Conservation (phyloP, 2,329 filamentous ascomycete genomes). For the Fusarium sp. region DNA sequence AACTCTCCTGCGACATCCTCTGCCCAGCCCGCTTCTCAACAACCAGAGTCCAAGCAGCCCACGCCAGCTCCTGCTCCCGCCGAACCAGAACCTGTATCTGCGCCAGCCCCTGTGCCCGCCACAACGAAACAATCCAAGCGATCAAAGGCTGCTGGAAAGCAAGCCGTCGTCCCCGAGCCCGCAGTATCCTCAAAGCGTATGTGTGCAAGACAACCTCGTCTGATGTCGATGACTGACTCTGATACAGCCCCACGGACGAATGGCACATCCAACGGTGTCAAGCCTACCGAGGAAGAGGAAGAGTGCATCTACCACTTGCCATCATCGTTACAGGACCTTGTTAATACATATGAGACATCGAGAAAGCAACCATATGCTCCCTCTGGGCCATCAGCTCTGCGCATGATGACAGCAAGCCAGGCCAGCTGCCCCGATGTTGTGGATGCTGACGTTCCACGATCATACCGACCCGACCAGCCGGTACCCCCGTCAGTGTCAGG, state of each 20-base stretch:
- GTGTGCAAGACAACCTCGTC: background rate
- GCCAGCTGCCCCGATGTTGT: slow-evolving; percentile 76
- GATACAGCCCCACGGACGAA: slow-evolving; percentile 59
- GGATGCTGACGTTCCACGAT: slow-evolving; percentile 84
- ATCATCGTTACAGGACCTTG: slow-evolving; percentile 85
- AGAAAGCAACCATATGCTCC: slow-evolving; percentile 74
- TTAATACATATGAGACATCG: slow-evolving; percentile 89
- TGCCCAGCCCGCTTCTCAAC: slow-evolving; percentile 58
- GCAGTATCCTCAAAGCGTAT: slow-evolving; percentile 60
- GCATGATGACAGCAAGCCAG: slow-evolving; percentile 81
- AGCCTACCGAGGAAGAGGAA: slow-evolving; percentile 62
- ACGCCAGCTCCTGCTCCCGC: slow-evolving; percentile 44
- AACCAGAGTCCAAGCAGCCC: slow-evolving; percentile 50
- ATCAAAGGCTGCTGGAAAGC: slow-evolving; percentile 59
- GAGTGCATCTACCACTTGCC: slow-evolving; percentile 95
- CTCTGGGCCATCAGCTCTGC: slow-evolving; percentile 73
- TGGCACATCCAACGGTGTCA: slow-evolving; percentile 63
- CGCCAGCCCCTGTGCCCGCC: slow-evolving; percentile 41
- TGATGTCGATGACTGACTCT: slow-evolving; percentile 15
- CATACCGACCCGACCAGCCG: slow-evolving; percentile 85
- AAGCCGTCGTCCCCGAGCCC: slow-evolving; percentile 54
- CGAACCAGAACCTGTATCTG: slow-evolving; percentile 28
- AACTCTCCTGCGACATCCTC: slow-evolving; percentile 64
- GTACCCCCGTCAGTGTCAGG: slow-evolving; percentile 80
- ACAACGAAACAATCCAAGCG: slow-evolving; percentile 51